Evolutionary conservation across 2,329 filamentous ascomycete genomes (phyloP).

Genomic region (Pestalotiopsis sp.): DNA sequence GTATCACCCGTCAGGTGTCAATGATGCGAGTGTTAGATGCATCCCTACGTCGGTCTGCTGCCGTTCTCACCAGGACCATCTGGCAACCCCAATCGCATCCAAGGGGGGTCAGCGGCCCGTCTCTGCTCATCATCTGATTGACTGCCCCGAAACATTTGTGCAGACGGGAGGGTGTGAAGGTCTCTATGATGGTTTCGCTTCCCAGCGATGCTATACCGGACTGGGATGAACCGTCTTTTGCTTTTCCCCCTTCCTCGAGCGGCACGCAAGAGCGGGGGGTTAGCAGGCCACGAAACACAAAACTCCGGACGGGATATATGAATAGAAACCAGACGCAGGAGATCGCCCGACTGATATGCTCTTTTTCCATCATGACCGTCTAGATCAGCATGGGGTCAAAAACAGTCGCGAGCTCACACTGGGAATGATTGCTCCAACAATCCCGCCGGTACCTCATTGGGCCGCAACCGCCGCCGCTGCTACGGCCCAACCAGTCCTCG

Average conservation of each 20-base stretch:
- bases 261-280: neutral
- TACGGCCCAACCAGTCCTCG: conserved; percentile 14
- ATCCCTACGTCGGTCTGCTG: neutral
- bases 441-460: neutral
- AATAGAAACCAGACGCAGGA: neutral
- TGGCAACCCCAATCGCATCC: neutral
- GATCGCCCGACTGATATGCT: conserved; percentile 6
- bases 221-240: neutral
- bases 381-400: neutral
- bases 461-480: conserved; percentile 1
- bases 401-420: neutral
- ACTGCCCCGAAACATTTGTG: neutral
- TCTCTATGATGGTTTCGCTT: neutral
- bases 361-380: neutral
- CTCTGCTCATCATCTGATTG: conserved; percentile 5
- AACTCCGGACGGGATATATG: neutral
- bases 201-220: neutral
- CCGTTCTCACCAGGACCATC: neutral
- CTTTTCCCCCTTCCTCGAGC: neutral
- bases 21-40: neutral
- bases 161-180: conserved; percentile 3
- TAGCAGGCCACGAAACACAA: neutral
- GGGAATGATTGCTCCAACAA: neutral
- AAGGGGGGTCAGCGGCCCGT: conserved; percentile 3
- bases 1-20: conserved; percentile 9